phyloP scores from a whole-genome alignment of 169 alveolate species.

The Theileria orientalis region DNA sequence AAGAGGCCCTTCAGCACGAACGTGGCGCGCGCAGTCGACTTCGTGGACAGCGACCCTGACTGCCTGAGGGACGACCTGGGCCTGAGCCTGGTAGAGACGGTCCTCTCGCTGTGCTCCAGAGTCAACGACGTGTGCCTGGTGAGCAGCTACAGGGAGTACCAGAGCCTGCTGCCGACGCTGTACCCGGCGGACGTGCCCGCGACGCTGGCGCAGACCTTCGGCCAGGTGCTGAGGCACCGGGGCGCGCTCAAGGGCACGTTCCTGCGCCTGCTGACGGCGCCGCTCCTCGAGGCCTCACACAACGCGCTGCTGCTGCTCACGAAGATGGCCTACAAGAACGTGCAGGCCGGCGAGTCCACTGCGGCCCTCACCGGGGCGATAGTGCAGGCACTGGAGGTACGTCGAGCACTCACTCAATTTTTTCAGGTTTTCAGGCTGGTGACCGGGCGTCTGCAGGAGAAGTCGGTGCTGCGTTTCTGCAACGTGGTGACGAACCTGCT shows the following conservation, averaged over 20 bases:
- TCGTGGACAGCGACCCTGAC: too few species aligned
- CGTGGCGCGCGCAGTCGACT: too few species aligned
- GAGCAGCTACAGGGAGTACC: constrained; percentile 54
- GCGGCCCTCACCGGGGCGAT: constrained; percentile 21
- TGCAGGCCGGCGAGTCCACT: neutral
- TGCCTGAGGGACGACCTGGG: neutral
- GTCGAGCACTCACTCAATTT: neutral
- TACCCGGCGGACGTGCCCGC: constrained; percentile 33
- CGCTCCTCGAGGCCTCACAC: constrained; percentile 49
- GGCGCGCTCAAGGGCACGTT: constrained; percentile 19
- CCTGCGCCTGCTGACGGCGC: constrained; percentile 18
- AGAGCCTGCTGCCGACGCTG: constrained; percentile 27
- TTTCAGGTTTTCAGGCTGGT: constrained; percentile 34
- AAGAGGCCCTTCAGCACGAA: too few species aligned
- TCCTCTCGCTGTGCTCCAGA: constrained; percentile 51
- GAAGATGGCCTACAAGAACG: constrained; percentile 17
- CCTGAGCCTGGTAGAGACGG: constrained; percentile 8
- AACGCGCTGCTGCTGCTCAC: constrained; percentile 34
- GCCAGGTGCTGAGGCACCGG: constrained; percentile 22
- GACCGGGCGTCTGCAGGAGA: constrained; percentile 31
- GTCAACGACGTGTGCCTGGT: constrained; percentile 51
- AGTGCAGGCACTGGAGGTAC: neutral
- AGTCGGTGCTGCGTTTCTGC: constrained; percentile 46
- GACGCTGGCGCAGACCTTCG: constrained; percentile 16
- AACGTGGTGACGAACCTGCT: constrained; percentile 56